A percentile compares a stretch with the other conserved stretches of the same genome.
phyloP scores from a whole-genome alignment of 31 red algal species.

The Porphyra umbilicalis region DNA sequence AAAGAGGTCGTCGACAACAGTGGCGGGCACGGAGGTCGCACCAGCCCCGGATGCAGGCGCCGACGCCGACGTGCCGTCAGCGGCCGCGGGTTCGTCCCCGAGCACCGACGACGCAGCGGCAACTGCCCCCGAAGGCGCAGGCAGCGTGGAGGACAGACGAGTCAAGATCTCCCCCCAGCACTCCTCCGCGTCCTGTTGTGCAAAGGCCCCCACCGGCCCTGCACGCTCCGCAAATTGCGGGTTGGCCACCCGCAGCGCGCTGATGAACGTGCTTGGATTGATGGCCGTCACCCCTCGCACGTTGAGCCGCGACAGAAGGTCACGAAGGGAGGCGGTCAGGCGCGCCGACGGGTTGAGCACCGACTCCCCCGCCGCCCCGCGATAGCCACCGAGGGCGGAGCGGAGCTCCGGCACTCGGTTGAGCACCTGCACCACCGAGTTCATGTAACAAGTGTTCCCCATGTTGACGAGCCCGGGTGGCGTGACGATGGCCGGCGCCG shows the following conservation, averaged over 20 bases:
- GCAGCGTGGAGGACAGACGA: slow-evolving; percentile 18
- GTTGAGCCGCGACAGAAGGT: slow-evolving; percentile 26
- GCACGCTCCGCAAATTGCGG: slow-evolving; percentile 75
- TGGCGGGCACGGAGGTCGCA: background rate
- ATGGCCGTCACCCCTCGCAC: slow-evolving; percentile 7
- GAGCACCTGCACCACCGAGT: slow-evolving; percentile 81
- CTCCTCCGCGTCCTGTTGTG: slow-evolving; percentile 96
- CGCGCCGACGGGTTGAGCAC: slow-evolving; percentile 38
- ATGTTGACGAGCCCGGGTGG: slow-evolving; percentile 74
- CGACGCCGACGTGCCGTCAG: background rate
- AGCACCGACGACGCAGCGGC: background rate
- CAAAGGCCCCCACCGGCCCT: slow-evolving; percentile 40
- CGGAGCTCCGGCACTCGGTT: slow-evolving; percentile 50
- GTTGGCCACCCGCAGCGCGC: slow-evolving; percentile 49
- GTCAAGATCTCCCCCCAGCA: slow-evolving; percentile 68
- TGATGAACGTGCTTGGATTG: slow-evolving; percentile 45
- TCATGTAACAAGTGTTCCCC: slow-evolving; percentile 96
- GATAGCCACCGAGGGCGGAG: slow-evolving; percentile 18
- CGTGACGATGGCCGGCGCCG: slow-evolving; percentile 4
- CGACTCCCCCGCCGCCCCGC: slow-evolving; percentile 9
- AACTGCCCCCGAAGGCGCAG: background rate
- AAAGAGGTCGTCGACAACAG: slow-evolving; percentile 60
- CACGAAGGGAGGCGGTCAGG: slow-evolving; percentile 30
- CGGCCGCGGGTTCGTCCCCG: background rate
- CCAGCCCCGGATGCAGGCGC: background rate